Conservation (phyloP, 768 basidiomycete species). For the Leccinum arenicola region DNA sequence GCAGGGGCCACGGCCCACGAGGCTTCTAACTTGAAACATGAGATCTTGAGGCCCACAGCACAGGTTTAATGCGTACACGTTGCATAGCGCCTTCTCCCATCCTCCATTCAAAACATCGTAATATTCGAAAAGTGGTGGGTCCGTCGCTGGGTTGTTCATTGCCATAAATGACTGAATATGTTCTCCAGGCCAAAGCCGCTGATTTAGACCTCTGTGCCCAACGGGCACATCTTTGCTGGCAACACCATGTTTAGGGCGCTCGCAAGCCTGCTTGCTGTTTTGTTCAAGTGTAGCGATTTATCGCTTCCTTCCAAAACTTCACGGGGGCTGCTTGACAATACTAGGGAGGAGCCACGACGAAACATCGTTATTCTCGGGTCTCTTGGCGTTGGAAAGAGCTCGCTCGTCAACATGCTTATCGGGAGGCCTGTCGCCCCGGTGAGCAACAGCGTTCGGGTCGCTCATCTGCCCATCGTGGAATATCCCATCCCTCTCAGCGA, state of each 20-base stretch:
- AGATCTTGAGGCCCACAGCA: not conserved
- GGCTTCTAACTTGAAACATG: not conserved
- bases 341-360: slow-evolving; percentile 1
- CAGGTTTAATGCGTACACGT: not conserved
- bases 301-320: not conserved
- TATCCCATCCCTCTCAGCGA: slow-evolving; percentile 7
- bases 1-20: slow-evolving; percentile 22
- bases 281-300: not conserved
- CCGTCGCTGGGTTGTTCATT: not conserved
- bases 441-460: slow-evolving; percentile 21
- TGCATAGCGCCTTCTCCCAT: not conserved
- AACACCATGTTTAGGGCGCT: not conserved
- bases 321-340: slow-evolving; percentile 5
- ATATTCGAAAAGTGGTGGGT: not conserved
- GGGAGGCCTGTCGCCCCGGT: slow-evolving; percentile 24
- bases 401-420: slow-evolving; percentile 38
- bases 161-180: not conserved
- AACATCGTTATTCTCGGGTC: slow-evolving; percentile 25
- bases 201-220: not conserved
- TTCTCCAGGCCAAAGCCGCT: not conserved
- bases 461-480: slow-evolving; percentile 13
- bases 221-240: not conserved
- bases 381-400: slow-evolving; percentile 37
- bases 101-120: not conserved
- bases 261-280: not conserved